A percentile compares a stretch with the other conserved stretches of the same genome.
Conservation (phyloP, 129 eudicot species). For the Helianthus annuus region HanXRQr2.0-SUNRISE NC_035443.2:25478277-25478776, state of each 20-base stretch:
- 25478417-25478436: constrained; percentile 79
- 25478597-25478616: constrained; percentile 92
- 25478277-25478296: constrained; percentile 69
- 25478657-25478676: constrained; percentile 82
- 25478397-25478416: constrained; percentile 87
- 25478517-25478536: background rate
- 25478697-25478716: constrained; percentile 82
- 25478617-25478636: constrained; percentile 95
- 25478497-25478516: background rate
- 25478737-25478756: constrained; percentile 98
- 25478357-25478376: constrained; percentile 71
- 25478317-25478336: constrained; percentile 84
- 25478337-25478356: constrained; percentile 91
- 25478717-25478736: constrained; percentile 91
- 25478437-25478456: constrained; percentile 71
- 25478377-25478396: constrained; percentile 62
- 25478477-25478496: constrained; percentile 82
- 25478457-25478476: constrained; percentile 77
- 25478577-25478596: constrained; percentile 79
- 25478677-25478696: constrained; percentile 73
- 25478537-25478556: background rate
- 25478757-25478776: constrained; percentile 94
- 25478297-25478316: constrained; percentile 64
- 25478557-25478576: constrained; percentile 45
- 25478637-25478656: constrained; percentile 98